These are phyloP conservation scores for Ascomycota sp. DNA, from an alignment of 2,329 filamentous ascomycete genomes.

Conservation along the genomic window DNA sequence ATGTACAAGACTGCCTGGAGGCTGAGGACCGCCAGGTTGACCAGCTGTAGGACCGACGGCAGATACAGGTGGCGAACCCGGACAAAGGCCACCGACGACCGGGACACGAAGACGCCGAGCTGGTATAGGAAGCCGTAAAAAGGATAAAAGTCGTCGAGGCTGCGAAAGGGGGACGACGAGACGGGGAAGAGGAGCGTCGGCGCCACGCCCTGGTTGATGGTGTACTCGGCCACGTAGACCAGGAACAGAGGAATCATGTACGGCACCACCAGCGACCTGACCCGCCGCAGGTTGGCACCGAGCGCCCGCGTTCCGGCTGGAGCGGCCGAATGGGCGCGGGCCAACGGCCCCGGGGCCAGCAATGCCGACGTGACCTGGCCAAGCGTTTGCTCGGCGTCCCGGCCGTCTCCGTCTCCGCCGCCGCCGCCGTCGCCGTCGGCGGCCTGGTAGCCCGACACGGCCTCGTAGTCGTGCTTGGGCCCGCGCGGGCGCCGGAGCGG, in stretches of 20 bases:
- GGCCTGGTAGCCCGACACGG: conserved; percentile 22
- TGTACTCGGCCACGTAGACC: conserved; percentile 92
- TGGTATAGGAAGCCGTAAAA: conserved; percentile 93
- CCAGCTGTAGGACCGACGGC: conserved; percentile 62
- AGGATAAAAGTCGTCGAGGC: conserved; percentile 79
- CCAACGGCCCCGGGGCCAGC: conserved; percentile 21
- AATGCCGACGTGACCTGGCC: conserved; percentile 26
- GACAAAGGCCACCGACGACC: conserved; percentile 75
- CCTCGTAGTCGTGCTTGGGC: conserved; percentile 29
- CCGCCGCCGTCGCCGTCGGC: conserved; percentile 16
- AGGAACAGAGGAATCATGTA: conserved; percentile 81
- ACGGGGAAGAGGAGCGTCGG: conserved; percentile 82
- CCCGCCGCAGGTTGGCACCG: conserved; percentile 38
- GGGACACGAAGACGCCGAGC: conserved; percentile 81
- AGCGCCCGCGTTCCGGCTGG: conserved; percentile 16
- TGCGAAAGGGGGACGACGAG: conserved; percentile 50
- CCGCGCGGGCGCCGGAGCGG: conserved; percentile 30
- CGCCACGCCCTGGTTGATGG: conserved; percentile 85
- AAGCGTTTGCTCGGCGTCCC: too few species aligned
- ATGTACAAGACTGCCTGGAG: conserved; percentile 63
- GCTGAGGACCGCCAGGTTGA: conserved; percentile 54
- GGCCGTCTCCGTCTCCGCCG: too few species aligned
- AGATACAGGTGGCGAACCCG: conserved; percentile 65
- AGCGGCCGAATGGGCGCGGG: conserved; percentile 19
- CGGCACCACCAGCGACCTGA: conserved; percentile 48